Evolutionary conservation across 1,284 basidiomycete species (phyloP).

Genomic region (Lentinula novae-zelandiae): DNA sequence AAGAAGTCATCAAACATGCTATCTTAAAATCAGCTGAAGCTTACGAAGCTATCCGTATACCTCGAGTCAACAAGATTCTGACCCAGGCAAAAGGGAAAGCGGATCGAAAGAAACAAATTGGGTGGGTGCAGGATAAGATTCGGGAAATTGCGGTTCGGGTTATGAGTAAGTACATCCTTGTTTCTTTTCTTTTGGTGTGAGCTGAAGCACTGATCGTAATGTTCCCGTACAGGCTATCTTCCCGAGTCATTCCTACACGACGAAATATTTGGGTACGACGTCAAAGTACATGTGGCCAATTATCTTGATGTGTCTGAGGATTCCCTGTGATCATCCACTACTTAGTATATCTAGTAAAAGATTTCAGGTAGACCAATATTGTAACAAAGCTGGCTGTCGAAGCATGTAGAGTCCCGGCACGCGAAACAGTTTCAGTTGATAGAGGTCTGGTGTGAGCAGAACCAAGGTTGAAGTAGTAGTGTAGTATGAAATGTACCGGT

Average conservation of each 20-base stretch:
- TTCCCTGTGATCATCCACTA: background rate
- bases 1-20: background rate
- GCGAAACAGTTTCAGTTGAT: too few relatives aligned
- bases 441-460: too few relatives aligned
- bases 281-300: slow-evolving; percentile 2
- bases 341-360: too few relatives aligned
- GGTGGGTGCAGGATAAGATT: slow-evolving; percentile 5
- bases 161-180: background rate
- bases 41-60: slow-evolving; percentile 6
- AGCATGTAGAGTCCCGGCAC: too few relatives aligned
- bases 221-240: background rate
- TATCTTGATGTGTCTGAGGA: background rate
- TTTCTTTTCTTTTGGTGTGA: background rate
- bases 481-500: too few relatives aligned
- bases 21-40: slow-evolving; percentile 1
- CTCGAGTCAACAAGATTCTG: slow-evolving; percentile 6
- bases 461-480: too few relatives aligned
- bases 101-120: slow-evolving; percentile 2
- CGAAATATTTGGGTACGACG: slow-evolving; percentile 5
- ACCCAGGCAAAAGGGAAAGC: slow-evolving; percentile 1
- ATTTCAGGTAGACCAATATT: too few relatives aligned
- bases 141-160: slow-evolving; percentile 2
- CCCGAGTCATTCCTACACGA: slow-evolving; percentile 3
- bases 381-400: too few relatives aligned
- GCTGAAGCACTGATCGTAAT: background rate